Percentiles rank a stretch among this genome's conserved stretches.
These are phyloP conservation scores for Penicillium frequentans DNA, from an alignment of 2,329 filamentous ascomycete genomes.

Conservation along the genomic window DNA sequence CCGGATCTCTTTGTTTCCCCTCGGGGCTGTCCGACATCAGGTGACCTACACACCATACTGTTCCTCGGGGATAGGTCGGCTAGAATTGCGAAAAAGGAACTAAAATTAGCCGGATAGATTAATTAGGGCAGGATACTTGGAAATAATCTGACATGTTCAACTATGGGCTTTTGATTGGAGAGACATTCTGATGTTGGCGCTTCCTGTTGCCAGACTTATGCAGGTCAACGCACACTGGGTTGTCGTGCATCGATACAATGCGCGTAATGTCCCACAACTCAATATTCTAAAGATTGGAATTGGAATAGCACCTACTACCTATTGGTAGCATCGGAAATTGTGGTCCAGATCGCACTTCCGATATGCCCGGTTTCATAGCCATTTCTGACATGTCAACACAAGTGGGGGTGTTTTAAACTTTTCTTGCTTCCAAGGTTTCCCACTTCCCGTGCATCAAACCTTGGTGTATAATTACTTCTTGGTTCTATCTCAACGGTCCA, in stretches of 20 bases:
- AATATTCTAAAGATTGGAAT: neutral
- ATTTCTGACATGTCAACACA: neutral
- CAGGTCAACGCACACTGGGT: constrained; percentile 2
- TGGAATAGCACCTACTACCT: neutral
- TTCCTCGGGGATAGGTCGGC: neutral
- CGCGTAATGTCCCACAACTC: constrained; percentile 5
- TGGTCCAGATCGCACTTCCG: neutral
- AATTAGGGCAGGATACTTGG: neutral
- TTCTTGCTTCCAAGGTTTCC: neutral
- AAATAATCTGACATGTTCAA: neutral
- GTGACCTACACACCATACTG: constrained; percentile 1
- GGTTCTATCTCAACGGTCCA: no score
- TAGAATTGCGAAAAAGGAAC: neutral
- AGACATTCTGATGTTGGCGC: neutral
- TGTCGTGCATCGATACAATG: neutral
- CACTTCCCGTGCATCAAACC: neutral
- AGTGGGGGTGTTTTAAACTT: neutral
- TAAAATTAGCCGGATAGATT: neutral
- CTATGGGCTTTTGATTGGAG: neutral
- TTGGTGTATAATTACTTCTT: neutral
- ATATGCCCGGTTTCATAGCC: neutral
- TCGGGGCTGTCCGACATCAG: constrained; percentile 4
- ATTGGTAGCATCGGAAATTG: neutral
- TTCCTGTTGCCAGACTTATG: constrained; percentile 2
- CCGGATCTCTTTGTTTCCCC: neutral